These are phyloP conservation scores for Coffea canephora DNA, from an alignment of 257 asterid species.

Conservation along the genomic window DNA sequence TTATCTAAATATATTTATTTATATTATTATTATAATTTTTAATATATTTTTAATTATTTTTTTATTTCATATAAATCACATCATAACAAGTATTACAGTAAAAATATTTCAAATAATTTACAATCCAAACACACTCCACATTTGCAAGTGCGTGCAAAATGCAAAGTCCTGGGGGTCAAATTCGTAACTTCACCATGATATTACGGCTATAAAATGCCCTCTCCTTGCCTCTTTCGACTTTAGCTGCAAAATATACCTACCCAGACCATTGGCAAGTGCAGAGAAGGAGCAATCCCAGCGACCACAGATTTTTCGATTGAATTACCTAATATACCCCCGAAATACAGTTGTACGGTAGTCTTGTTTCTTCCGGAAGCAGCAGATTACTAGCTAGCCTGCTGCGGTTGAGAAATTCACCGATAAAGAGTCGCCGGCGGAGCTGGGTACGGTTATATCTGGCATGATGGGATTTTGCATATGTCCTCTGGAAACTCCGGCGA, in stretches of 20 bases:
- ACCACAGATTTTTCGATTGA: no score
- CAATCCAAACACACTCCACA: no score
- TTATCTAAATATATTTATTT: no score
- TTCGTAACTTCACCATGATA: slow-evolving; percentile 1
- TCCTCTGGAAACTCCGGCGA: slow-evolving; percentile 90
- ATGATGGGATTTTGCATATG: slow-evolving; percentile 96
- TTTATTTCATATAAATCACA: no score
- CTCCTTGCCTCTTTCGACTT: slow-evolving; percentile 37
- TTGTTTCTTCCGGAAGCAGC: background rate
- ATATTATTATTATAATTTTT: no score
- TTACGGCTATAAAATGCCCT: slow-evolving; percentile 29
- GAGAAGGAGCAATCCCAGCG: background rate
- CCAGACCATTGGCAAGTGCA: background rate
- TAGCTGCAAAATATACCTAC: slow-evolving; percentile 38
- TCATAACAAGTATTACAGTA: no score
- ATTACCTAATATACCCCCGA: slow-evolving; percentile 30
- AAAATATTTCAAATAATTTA: no score
- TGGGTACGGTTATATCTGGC: slow-evolving; percentile 50
- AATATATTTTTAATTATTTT: no score
- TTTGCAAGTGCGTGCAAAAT: background rate
- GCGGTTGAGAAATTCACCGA: background rate
- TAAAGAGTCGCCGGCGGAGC: slow-evolving; percentile 29
- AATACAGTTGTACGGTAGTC: background rate
- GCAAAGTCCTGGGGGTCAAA: slow-evolving; percentile 30
- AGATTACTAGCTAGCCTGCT: background rate